Conservation (phyloP, 2,329 filamentous ascomycete species). For the Talaromyces sp. region DNA sequence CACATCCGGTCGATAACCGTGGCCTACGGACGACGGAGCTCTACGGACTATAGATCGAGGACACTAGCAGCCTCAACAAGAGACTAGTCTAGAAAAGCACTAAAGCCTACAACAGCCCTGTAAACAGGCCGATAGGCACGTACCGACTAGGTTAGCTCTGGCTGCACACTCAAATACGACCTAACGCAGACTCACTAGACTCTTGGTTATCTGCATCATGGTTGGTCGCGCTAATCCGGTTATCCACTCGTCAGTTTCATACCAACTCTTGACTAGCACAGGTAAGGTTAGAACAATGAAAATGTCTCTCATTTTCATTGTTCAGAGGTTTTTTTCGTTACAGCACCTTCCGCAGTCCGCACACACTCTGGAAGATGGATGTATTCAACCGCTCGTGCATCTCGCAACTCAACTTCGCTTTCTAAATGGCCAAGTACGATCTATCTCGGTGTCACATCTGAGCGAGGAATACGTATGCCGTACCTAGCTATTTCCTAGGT, state of each 20-base stretch:
- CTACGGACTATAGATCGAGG: neutral
- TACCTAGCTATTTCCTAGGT: neutral
- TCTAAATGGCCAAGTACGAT: neutral
- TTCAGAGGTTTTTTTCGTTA: neutral
- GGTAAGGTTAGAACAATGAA: neutral
- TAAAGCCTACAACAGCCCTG: neutral
- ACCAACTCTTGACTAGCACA: neutral
- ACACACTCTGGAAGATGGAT: neutral
- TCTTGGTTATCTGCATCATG: neutral
- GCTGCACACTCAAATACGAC: slow-evolving; percentile 1
- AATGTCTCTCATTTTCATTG: neutral
- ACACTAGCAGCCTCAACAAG: neutral
- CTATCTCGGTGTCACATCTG: neutral
- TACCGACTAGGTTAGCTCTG: neutral
- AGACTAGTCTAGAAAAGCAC: neutral
- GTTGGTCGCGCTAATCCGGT: neutral
- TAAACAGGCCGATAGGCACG: neutral
- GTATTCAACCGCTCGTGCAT: neutral
- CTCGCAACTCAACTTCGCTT: neutral
- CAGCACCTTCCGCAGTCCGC: neutral
- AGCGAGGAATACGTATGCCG: neutral
- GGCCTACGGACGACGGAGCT: neutral
- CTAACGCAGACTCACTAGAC: neutral
- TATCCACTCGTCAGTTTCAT: neutral
- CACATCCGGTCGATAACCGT: neutral